Conservation (phyloP, 176 grass and related monocot species). For the Oropetium thomaeum region DNA sequence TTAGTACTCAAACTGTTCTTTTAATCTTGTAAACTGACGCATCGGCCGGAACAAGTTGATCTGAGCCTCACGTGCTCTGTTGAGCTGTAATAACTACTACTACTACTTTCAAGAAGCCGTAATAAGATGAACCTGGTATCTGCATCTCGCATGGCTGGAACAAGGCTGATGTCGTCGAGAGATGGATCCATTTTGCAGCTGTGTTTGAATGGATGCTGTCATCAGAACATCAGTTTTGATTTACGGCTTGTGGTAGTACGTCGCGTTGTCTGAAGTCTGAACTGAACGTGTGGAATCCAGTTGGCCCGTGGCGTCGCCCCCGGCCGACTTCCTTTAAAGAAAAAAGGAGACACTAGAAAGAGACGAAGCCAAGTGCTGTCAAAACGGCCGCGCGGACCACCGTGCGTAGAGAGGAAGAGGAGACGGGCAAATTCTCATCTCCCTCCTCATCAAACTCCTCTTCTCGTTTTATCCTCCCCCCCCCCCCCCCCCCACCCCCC, state of each 20-base stretch:
- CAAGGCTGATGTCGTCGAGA: background rate
- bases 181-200: background rate
- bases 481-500: too few species aligned
- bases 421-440: background rate
- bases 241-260: background rate
- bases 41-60: background rate
- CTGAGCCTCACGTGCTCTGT: background rate
- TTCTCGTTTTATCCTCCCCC: too few species aligned
- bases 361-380: background rate
- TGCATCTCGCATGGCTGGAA: background rate
- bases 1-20: background rate
- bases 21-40: background rate
- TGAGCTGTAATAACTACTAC: constrained; percentile 9
- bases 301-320: background rate
- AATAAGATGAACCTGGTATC: background rate
- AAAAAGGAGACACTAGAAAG: background rate
- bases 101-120: too few species aligned
- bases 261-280: background rate
- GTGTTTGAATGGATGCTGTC: background rate
- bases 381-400: background rate
- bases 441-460: background rate
- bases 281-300: background rate
- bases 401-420: constrained; percentile 1
- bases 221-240: background rate
- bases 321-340: background rate